Percentiles rank a stretch among this genome's conserved stretches.
Conservation (phyloP, 2,329 filamentous ascomycete genomes). For the Beauveria rudraprayagi region DNA sequence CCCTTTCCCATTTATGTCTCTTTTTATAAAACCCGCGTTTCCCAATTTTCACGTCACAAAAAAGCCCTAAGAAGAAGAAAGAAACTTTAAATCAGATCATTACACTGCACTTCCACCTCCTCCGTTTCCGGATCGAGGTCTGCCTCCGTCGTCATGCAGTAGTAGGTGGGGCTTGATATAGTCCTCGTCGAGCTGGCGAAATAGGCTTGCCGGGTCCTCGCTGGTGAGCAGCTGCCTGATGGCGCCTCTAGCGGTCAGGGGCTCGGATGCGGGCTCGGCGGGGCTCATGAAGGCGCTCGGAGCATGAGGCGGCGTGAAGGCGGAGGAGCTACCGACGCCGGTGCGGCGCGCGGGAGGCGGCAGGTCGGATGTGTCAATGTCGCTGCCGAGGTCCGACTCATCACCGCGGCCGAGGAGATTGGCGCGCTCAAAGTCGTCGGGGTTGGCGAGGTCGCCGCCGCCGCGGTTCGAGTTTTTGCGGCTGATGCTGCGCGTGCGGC, state of each 20-base stretch:
- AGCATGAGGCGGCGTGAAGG: constrained; percentile 16
- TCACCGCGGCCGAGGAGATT: constrained; percentile 47
- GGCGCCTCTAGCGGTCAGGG: constrained; percentile 65
- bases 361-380: constrained; percentile 59
- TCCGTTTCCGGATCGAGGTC: constrained; percentile 13
- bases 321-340: constrained; percentile 16
- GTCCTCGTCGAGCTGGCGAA: constrained; percentile 88
- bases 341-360: constrained; percentile 46
- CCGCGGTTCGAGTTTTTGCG: constrained; percentile 38
- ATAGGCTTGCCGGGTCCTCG: constrained; percentile 83
- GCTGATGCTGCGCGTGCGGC: constrained; percentile 39
- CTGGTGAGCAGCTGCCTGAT: constrained; percentile 74
- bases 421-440: constrained; percentile 44
- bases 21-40: too few relatives aligned
- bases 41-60: background rate
- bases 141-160: constrained; percentile 50
- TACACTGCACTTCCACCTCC: constrained; percentile 17
- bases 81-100: background rate
- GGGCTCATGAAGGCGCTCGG: constrained; percentile 25
- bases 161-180: constrained; percentile 90
- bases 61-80: background rate
- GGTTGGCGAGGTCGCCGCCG: constrained; percentile 16
- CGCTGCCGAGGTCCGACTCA: constrained; percentile 53
- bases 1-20: too few relatives aligned
- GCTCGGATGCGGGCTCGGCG: constrained; percentile 23